phyloP scores from a whole-genome alignment of 2,329 filamentous ascomycete genomes.

The Gnomoniopsis sp. region DNA sequence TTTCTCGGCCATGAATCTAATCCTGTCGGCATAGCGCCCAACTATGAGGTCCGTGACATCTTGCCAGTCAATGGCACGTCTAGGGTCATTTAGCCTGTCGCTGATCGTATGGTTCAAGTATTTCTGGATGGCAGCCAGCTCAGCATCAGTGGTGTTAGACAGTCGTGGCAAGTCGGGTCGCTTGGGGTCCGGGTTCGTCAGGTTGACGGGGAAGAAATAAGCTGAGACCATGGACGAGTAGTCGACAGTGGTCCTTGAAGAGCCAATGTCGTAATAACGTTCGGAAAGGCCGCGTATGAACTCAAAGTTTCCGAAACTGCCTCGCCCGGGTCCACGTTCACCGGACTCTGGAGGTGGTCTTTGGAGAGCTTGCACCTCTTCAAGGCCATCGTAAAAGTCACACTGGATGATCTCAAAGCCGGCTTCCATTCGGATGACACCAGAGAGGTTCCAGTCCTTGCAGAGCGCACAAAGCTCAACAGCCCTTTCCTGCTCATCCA shows the following conservation, averaged over 20 bases:
- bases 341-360: conserved; percentile 20
- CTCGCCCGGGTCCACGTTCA: conserved; percentile 15
- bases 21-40: conserved; percentile 54
- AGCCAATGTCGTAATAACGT: conserved; percentile 44
- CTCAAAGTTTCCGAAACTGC: conserved; percentile 32
- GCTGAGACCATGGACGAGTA: conserved; percentile 50
- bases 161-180: conserved; percentile 26
- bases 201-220: conserved; percentile 48
- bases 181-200: conserved; percentile 37
- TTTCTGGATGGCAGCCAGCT: conserved; percentile 29
- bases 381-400: conserved; percentile 47
- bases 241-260: conserved; percentile 39
- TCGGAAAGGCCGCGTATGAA: conserved; percentile 39
- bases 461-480: conserved; percentile 53
- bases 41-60: conserved; percentile 63
- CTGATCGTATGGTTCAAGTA: conserved; percentile 23
- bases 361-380: conserved; percentile 31
- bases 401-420: conserved; percentile 71
- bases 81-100: conserved; percentile 30
- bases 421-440: conserved; percentile 63
- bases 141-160: conserved; percentile 14
- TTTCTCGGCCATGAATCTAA: conserved; percentile 38
- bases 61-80: conserved; percentile 59
- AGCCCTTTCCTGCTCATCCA: conserved; percentile 51
- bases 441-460: conserved; percentile 55